Conservation (phyloP, 441 rosid genomes). For the Dalechampia spathulata region DNA sequence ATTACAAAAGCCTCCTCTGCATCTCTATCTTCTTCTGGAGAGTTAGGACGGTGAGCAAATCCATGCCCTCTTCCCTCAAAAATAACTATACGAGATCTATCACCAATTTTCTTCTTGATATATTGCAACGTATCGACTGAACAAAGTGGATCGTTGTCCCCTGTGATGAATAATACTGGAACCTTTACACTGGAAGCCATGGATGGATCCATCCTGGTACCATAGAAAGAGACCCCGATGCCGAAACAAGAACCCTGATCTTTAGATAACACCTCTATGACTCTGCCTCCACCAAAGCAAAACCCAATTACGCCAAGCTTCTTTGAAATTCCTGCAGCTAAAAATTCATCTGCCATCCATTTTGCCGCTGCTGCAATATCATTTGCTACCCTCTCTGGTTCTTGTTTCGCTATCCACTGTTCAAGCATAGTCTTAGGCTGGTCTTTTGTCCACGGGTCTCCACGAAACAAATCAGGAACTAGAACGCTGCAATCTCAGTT, state of each 20-base stretch:
- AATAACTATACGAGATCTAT: conserved; percentile 41
- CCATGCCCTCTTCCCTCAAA: conserved; percentile 69
- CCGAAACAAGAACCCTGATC: conserved; percentile 48
- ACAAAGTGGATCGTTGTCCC: conserved; percentile 69
- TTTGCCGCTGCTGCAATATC: conserved; percentile 44
- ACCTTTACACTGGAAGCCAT: conserved; percentile 41
- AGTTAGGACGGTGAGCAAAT: conserved; percentile 64
- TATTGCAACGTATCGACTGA: conserved; percentile 33
- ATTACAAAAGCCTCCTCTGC: conserved; percentile 64
- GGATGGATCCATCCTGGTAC: conserved; percentile 57
- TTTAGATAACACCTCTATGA: conserved; percentile 47
- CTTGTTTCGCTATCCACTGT: conserved; percentile 50
- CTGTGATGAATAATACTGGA: conserved; percentile 63
- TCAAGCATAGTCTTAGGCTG: conserved; percentile 32
- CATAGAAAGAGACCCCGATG: conserved; percentile 70
- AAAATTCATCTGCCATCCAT: conserved; percentile 74
- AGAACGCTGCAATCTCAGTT: conserved; percentile 48
- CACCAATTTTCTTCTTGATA: conserved; percentile 36
- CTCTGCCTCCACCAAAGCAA: conserved; percentile 72
- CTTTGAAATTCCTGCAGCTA: conserved; percentile 72
- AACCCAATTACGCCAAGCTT: conserved; percentile 78
- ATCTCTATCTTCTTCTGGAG: conserved; percentile 67
- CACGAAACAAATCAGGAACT: conserved; percentile 79
- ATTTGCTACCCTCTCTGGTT: conserved; percentile 36
- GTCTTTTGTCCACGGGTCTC: conserved; percentile 65